A percentile compares a stretch with the other conserved stretches of the same genome.
Evolutionary conservation across 371 early-diverging fungal species (phyloP).

Genomic region (Polyrhizophydium stewartii): DNA sequence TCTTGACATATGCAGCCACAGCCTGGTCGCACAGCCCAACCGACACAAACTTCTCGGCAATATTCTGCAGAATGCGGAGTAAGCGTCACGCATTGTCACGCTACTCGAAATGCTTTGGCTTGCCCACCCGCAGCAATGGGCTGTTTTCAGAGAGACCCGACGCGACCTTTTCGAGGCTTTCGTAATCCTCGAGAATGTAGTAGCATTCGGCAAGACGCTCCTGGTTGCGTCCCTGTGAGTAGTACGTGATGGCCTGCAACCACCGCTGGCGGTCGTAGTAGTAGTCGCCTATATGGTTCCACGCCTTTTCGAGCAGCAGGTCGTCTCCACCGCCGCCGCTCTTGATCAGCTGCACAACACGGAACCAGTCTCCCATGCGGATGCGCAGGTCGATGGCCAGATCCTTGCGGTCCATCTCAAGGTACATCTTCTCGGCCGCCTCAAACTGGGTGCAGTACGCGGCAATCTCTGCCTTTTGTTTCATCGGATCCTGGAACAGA

Average conservation of each 20-base stretch:
- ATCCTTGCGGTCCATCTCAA: slow-evolving; percentile 52
- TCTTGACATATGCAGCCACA: slow-evolving; percentile 32
- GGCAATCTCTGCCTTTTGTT: slow-evolving; percentile 45
- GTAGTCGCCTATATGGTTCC: slow-evolving; percentile 49
- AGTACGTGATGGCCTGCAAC: slow-evolving; percentile 47
- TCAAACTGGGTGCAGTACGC: slow-evolving; percentile 40
- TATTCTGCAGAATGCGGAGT: slow-evolving; percentile 14
- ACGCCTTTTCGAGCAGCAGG: slow-evolving; percentile 42
- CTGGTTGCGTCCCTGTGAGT: slow-evolving; percentile 40
- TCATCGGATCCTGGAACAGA: slow-evolving; percentile 23
- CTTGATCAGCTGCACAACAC: slow-evolving; percentile 50
- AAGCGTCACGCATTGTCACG: no score
- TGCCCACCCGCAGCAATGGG: slow-evolving; percentile 29
- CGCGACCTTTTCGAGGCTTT: slow-evolving; percentile 37
- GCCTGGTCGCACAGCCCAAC: slow-evolving; percentile 48
- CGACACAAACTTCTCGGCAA: slow-evolving; percentile 41
- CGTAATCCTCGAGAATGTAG: slow-evolving; percentile 47
- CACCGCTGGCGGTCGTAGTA: slow-evolving; percentile 44
- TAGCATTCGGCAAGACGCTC: slow-evolving; percentile 41
- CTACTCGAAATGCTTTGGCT: not conserved
- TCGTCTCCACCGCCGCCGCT: slow-evolving; percentile 46
- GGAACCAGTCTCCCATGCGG: slow-evolving; percentile 49
- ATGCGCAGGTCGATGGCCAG: slow-evolving; percentile 49
- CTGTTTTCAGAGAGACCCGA: slow-evolving; percentile 30
- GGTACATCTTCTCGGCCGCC: slow-evolving; percentile 41